Evolutionary conservation across 2,329 filamentous ascomycete species (phyloP), one percentile per base, ranked within the genome.

Genomic region (Fusarium newnesense): DNA sequence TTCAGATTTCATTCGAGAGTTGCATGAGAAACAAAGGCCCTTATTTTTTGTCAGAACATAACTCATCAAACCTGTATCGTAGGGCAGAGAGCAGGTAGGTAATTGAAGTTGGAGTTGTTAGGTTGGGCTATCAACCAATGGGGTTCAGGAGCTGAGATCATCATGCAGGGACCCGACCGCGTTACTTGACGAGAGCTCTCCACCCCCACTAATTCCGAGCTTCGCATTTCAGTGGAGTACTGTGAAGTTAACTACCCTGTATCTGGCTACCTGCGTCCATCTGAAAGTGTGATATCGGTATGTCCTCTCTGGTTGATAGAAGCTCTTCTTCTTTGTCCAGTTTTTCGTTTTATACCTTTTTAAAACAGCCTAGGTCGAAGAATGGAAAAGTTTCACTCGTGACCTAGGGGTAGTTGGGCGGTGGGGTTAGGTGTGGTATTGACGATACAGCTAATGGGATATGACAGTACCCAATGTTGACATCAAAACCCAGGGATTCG

Each of bases 91-190:
- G 21, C 26, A 39, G 60, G 34, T n/a, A 53, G 19, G 34, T 37
- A 39, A 24, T 53, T 53, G 53, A 30, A 63, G 56, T 69, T 69
- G 66, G 24, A 64, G 19, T 69, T 64, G 28, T 52, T 39, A 44
- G 28, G 50, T 52, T 39, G 30, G 60, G 63, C 64, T 44, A 40
- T 63, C 30, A 36, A 32, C 67, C 65, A 69, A 64, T 69, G 24
- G 34, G 40, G 56, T 21, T 43, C 43, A 42, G 50, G 30, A 67
- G 53, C 53, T 61, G 49, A 53, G 54, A 67, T 67, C 64, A 63
- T 66, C 64, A 67, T 67, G 62, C 64, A 67, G 62, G 64, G 64
- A 50, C 49, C 49, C 18, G 30, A 52, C 63, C 47, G 16, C 42
- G 36, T 67, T 67, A 52, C 40, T 28, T 44, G 40, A 52, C 9